These are phyloP conservation scores for Beverwykella pulmonaria DNA, from an alignment of 495 filamentous ascomycete species.

Conservation along the genomic window DNA sequence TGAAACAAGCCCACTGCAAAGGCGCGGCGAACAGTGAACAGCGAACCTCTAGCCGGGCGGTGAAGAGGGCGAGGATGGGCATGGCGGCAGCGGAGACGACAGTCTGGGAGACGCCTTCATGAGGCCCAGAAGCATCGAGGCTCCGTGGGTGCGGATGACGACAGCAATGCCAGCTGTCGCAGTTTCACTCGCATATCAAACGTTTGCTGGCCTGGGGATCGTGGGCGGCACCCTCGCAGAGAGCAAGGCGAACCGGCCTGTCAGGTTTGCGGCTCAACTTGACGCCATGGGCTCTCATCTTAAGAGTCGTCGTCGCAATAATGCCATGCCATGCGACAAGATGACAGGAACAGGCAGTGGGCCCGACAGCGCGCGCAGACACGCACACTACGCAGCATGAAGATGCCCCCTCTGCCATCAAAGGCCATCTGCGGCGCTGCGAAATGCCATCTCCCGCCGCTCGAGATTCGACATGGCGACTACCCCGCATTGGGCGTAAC, in stretches of 20 bases:
- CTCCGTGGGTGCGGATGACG: not conserved
- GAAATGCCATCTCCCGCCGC: not conserved
- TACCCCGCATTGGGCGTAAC: constrained; percentile 14
- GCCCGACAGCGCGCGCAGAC: not conserved
- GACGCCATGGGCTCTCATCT: not conserved
- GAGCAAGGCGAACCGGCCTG: constrained; percentile 13
- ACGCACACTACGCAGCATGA: not conserved
- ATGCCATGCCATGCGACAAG: not conserved
- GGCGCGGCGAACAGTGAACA: not conserved
- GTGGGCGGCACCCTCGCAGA: not conserved
- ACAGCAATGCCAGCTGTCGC: not conserved
- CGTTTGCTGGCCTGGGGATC: constrained; percentile 8
- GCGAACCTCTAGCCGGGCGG: no score
- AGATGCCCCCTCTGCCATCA: not conserved
- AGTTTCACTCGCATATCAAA: not conserved
- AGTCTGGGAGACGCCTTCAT: no score
- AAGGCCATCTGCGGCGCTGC: not conserved
- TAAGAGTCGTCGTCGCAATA: no score
- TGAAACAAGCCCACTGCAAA: constrained; percentile 27
- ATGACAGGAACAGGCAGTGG: constrained; percentile 26
- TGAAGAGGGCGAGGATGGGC: constrained; percentile 6
- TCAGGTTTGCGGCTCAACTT: not conserved
- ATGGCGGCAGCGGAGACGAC: not conserved
- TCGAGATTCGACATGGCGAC: not conserved
- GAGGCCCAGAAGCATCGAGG: no score